Conservation (phyloP, 2,329 filamentous ascomycete species). For the Scleromitrula shiraiana region DNA sequence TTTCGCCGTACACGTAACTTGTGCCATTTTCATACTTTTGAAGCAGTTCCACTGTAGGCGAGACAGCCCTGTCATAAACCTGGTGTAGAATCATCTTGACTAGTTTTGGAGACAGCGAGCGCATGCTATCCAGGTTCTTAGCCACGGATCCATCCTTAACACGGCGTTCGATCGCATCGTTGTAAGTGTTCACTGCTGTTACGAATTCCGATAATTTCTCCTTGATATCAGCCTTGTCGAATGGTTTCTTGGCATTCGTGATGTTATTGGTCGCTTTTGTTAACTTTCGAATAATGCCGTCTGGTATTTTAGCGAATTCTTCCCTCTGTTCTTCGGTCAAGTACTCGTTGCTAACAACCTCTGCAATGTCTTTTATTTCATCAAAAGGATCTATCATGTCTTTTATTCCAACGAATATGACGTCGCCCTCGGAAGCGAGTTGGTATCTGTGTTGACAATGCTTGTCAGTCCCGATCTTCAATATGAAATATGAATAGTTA, state of each 20-base stretch:
- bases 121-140: constrained; percentile 60
- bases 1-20: constrained; percentile 91
- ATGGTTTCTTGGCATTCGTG: background rate
- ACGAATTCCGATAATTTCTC: constrained; percentile 59
- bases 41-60: constrained; percentile 76
- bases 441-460: constrained; percentile 46
- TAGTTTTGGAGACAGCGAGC: constrained; percentile 61
- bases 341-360: constrained; percentile 66
- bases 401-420: constrained; percentile 69
- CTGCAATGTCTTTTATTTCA: constrained; percentile 63
- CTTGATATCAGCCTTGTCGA: constrained; percentile 56
- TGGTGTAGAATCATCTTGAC: constrained; percentile 78
- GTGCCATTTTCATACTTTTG: constrained; percentile 82
- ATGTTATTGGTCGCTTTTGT: constrained; percentile 49
- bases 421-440: constrained; percentile 70
- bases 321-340: constrained; percentile 61
- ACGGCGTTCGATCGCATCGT: constrained; percentile 56
- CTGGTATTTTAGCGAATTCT: constrained; percentile 62
- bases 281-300: constrained; percentile 68
- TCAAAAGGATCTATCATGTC: constrained; percentile 72
- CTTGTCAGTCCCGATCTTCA: too few relatives aligned
- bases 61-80: constrained; percentile 87
- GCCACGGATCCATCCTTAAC: constrained; percentile 64
- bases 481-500: too few relatives aligned
- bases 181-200: constrained; percentile 68